Evolutionary conservation across 2,329 filamentous ascomycete species (phyloP), one percentile per base, ranked within the genome.

Genomic region (Paraphaeosphaeria minitans): DNA sequence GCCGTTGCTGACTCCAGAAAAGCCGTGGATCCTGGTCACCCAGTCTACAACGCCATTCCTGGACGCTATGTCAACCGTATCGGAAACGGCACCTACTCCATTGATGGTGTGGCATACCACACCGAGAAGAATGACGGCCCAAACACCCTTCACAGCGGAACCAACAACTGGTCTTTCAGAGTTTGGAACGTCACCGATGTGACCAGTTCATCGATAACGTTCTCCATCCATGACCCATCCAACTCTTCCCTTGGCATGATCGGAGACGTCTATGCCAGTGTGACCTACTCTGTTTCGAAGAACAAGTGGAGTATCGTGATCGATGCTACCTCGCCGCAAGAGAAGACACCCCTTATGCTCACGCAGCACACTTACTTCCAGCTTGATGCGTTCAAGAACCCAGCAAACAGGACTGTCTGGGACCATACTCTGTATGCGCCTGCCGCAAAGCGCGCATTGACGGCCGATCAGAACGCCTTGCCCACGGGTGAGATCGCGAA

Each of bases 351-450:
- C 2, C 64, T 75, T 43, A 70, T 71, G 70, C 63, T 72, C 49
- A 75, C 72, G 6, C 72, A 75, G 60, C 72, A 75, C 57, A 75
- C 72, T 8, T 75, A 75, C 61, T 75, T 74, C 62, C 72, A 75
- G 60, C 70, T 75, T 16, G 72, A 75, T 60, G 72, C 70, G 5
- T 75, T 73, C 56, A 67, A 62, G 35, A 69, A 70, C 56, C 69
- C 70, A 1, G 62, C 68, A 41, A 74, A 68, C 56, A 58, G 71
- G 27, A 74, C 66, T 0, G 53, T 75, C 54, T 75, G 72, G 72
- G 71, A 74, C 58, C 72, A 75, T 59, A 73, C 71, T 8, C 48
- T 74, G 31, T 65, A 72, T 42, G 70, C 72, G 65, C 72, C 72
- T n/a, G 61, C 66, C 21, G 67, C 69, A 14, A 65, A 66, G 47